Conservation (phyloP, 441 rosid genomes). For the Flueggea neowawraea region DNA sequence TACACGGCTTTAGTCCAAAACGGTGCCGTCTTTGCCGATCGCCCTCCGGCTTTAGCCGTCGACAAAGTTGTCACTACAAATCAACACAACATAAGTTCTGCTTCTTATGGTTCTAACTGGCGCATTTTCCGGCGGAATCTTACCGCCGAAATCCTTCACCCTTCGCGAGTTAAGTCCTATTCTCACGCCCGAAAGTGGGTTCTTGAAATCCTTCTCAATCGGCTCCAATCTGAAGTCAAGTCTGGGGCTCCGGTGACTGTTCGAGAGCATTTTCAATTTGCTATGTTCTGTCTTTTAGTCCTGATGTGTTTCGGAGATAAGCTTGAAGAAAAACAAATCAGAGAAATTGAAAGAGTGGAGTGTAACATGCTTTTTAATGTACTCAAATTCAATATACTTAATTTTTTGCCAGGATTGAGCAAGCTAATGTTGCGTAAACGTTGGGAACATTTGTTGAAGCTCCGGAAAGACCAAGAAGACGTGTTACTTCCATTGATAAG, state of each 20-base stretch:
- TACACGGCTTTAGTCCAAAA: conserved; percentile 17
- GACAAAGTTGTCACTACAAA: background rate
- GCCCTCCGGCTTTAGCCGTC: background rate
- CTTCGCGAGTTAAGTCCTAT: conserved; percentile 10
- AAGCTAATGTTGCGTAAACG: conserved; percentile 3
- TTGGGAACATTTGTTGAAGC: conserved; percentile 2
- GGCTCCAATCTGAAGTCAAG: background rate
- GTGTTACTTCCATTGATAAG: conserved; percentile 6
- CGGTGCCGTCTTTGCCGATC: conserved; percentile 13
- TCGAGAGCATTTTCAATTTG: background rate
- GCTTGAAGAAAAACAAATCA: conserved; percentile 9
- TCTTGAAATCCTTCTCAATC: conserved; percentile 2
- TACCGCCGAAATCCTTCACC: conserved; percentile 10
- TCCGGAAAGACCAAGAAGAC: background rate
- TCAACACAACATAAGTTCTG: conserved; percentile 1
- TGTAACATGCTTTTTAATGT: background rate
- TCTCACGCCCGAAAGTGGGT: conserved; percentile 10
- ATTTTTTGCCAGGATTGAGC: conserved; percentile 5
- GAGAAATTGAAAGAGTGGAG: conserved; percentile 9
- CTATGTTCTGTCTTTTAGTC: conserved; percentile 15
- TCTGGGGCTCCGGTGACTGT: background rate
- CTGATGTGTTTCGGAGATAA: conserved; percentile 16
- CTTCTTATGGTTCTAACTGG: conserved; percentile 15
- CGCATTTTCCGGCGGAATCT: conserved; percentile 16
- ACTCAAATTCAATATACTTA: background rate